Conservation (phyloP, 1,139 yeast species). For the Sugiyamaella grinbergsii region DNA sequence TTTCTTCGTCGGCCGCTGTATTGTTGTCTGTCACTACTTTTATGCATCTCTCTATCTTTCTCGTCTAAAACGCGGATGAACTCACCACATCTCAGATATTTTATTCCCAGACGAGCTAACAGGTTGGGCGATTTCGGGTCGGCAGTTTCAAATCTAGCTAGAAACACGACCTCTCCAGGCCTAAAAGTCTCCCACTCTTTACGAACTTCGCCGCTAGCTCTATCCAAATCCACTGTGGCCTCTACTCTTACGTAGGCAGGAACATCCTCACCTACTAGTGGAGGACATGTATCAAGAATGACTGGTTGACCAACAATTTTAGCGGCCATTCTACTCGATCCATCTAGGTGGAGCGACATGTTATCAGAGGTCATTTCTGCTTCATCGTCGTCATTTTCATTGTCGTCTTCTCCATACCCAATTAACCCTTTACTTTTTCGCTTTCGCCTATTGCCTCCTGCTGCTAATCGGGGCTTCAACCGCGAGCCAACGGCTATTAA, state of each 20-base stretch:
- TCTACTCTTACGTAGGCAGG: constrained; percentile 35
- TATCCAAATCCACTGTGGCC: constrained; percentile 35
- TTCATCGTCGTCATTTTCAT: constrained; percentile 5
- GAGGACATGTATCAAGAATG: constrained; percentile 36
- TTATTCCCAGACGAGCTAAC: constrained; percentile 30
- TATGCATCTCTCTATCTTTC: constrained; percentile 22
- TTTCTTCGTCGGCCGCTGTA: constrained; percentile 21
- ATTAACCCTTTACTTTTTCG: not conserved
- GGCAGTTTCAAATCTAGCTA: constrained; percentile 34
- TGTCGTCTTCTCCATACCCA: not conserved
- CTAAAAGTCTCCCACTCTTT: constrained; percentile 42
- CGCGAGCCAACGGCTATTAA: constrained; percentile 34
- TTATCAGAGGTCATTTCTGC: not conserved
- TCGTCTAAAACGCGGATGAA: constrained; percentile 33
- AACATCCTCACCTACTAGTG: constrained; percentile 30
- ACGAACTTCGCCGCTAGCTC: constrained; percentile 23
- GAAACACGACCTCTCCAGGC: constrained; percentile 39
- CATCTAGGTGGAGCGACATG: constrained; percentile 25
- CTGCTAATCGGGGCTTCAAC: constrained; percentile 29
- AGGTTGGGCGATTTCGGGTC: constrained; percentile 22
- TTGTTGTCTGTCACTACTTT: constrained; percentile 11
- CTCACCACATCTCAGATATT: constrained; percentile 34
- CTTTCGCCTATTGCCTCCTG: constrained; percentile 5
- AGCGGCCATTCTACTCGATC: constrained; percentile 42
- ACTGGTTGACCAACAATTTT: constrained; percentile 31